A percentile compares a stretch with the other conserved stretches of the same genome.
Evolutionary conservation across 2,329 filamentous ascomycete genomes (phyloP).

Genomic region (Diaporthe velutina): DNA sequence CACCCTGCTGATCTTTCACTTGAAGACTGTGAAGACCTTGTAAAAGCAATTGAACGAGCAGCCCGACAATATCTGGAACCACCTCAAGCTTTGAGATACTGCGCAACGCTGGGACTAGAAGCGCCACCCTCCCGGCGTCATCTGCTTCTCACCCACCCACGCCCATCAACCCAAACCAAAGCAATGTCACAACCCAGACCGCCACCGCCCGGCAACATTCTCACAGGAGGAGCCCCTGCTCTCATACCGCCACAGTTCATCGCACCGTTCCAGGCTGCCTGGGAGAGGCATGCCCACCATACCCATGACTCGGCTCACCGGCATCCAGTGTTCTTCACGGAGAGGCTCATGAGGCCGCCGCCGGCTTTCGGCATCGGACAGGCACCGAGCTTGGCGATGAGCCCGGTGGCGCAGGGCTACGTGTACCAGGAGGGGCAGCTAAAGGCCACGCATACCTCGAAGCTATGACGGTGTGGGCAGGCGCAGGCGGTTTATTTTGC

Average conservation of each 20-base stretch:
- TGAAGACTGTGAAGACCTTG: background rate
- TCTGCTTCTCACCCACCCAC: background rate
- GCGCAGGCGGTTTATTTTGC: background rate
- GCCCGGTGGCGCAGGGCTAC: slow-evolving; percentile 72
- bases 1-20: background rate
- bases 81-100: too few relatives aligned
- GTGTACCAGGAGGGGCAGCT: slow-evolving; percentile 63
- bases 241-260: slow-evolving; percentile 44
- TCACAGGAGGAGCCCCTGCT: slow-evolving; percentile 39
- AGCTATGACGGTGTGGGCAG: slow-evolving; percentile 50
- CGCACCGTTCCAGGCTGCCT: slow-evolving; percentile 43
- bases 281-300: slow-evolving; percentile 44
- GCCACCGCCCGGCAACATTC: background rate
- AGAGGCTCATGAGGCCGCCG: slow-evolving; percentile 70
- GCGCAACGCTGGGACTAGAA: background rate
- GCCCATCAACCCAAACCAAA: background rate
- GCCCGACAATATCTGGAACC: background rate
- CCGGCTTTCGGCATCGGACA: slow-evolving; percentile 45
- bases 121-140: background rate
- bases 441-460: slow-evolving; percentile 46
- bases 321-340: slow-evolving; percentile 84
- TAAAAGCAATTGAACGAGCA: background rate
- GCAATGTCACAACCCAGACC: slow-evolving; percentile 35
- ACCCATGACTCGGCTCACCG: slow-evolving; percentile 69
- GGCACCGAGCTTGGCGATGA: slow-evolving; percentile 45